Evolutionary conservation across 2,329 filamentous ascomycete species (phyloP).

Genomic region (Tetracladium maxilliforme): DNA sequence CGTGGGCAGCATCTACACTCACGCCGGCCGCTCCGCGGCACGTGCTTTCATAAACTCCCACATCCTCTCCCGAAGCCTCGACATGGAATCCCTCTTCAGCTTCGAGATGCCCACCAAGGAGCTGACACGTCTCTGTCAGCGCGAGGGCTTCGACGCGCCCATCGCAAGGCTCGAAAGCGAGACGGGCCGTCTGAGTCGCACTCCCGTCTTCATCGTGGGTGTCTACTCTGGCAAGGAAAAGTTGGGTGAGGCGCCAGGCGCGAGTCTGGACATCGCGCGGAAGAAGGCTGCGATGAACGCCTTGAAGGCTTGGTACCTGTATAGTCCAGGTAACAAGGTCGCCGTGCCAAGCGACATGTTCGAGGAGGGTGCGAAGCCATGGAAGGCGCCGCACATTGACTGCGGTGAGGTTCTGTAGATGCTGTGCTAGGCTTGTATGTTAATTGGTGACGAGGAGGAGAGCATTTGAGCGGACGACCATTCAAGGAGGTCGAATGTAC

Average conservation of each 20-base stretch:
- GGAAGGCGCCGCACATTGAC: constrained; percentile 41
- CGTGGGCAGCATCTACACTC: constrained; percentile 72
- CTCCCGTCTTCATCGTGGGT: constrained; percentile 85
- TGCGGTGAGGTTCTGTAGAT: constrained; percentile 40
- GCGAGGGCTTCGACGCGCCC: constrained; percentile 80
- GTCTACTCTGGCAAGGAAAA: constrained; percentile 87
- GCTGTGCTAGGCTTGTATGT: too few species aligned
- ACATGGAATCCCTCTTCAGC: constrained; percentile 64
- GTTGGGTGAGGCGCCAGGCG: constrained; percentile 77
- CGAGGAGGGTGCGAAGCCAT: constrained; percentile 20
- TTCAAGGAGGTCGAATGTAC: too few species aligned
- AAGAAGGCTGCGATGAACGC: constrained; percentile 70
- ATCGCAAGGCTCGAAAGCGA: constrained; percentile 80
- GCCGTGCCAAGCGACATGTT: constrained; percentile 33
- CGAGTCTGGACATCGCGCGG: constrained; percentile 64
- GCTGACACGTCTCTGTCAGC: constrained; percentile 65
- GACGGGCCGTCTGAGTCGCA: constrained; percentile 71
- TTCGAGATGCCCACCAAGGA: constrained; percentile 79
- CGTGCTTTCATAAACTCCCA: constrained; percentile 76
- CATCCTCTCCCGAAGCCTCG: constrained; percentile 65
- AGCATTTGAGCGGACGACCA: too few species aligned
- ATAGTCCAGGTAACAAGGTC: constrained; percentile 47
- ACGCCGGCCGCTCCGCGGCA: constrained; percentile 64
- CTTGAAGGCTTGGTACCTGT: constrained; percentile 91
- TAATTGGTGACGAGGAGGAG: too few species aligned